Percentiles rank a stretch among this genome's conserved stretches.
Evolutionary conservation across 1,139 yeast species (phyloP).

Genomic region (Candida sp.): DNA sequence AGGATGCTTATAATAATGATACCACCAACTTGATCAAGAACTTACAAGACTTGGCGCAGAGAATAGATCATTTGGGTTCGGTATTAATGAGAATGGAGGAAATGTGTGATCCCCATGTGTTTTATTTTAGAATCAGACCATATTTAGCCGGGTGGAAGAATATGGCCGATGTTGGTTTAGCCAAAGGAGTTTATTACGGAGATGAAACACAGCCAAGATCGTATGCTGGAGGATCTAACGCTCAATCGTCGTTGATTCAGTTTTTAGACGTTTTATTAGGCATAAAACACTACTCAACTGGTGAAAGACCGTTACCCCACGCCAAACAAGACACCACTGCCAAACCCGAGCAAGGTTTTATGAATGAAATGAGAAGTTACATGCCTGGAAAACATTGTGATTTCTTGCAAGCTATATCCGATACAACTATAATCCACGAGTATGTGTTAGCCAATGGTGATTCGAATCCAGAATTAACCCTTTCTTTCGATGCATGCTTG

Average conservation of each 20-base stretch:
- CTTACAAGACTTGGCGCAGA: slow-evolving; percentile 68
- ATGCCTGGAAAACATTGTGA: slow-evolving; percentile 88
- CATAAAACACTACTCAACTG: slow-evolving; percentile 78
- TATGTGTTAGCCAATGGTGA: slow-evolving; percentile 48
- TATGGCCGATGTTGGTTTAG: slow-evolving; percentile 83
- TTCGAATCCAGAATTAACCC: slow-evolving; percentile 51
- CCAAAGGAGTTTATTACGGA: slow-evolving; percentile 79
- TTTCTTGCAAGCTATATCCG: slow-evolving; percentile 59
- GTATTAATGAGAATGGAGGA: slow-evolving; percentile 84
- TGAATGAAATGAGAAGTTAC: slow-evolving; percentile 79
- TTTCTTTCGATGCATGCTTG: slow-evolving; percentile 85
- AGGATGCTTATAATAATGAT: slow-evolving; percentile 30
- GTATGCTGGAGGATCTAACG: slow-evolving; percentile 91
- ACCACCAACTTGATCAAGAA: slow-evolving; percentile 33
- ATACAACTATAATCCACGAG: slow-evolving; percentile 58
- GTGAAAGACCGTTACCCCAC: slow-evolving; percentile 49
- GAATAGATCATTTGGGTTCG: slow-evolving; percentile 72
- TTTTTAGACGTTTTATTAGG: slow-evolving; percentile 75
- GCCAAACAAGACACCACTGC: slow-evolving; percentile 4
- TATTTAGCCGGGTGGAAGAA: slow-evolving; percentile 93
- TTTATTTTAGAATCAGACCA: slow-evolving; percentile 84
- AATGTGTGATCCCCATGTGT: slow-evolving; percentile 92
- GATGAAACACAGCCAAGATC: slow-evolving; percentile 53
- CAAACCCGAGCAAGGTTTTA: slow-evolving; percentile 50
- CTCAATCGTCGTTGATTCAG: slow-evolving; percentile 88